Conservation (phyloP, 805 yeast genomes). For the Lachancea cidri region DNA sequence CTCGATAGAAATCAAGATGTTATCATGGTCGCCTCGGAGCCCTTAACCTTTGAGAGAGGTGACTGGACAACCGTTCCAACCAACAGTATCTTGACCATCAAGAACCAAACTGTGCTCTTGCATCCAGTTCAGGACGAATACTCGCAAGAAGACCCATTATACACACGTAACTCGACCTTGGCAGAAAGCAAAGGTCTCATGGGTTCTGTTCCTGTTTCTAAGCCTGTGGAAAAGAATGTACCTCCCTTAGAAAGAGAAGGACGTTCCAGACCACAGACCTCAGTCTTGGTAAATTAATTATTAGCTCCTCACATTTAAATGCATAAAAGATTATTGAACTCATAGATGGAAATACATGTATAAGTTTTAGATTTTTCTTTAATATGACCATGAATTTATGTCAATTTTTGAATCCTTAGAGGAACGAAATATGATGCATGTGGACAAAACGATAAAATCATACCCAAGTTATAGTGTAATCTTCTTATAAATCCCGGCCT, state of each 20-base stretch:
- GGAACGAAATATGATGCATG: too few species aligned
- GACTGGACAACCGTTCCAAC: slow-evolving; percentile 98
- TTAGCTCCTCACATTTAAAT: background rate
- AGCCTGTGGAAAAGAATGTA: slow-evolving; percentile 44
- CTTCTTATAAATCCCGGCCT: too few species aligned
- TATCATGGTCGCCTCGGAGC: slow-evolving; percentile 95
- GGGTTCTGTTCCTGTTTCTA: slow-evolving; percentile 80
- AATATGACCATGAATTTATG: too few species aligned
- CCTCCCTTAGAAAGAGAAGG: slow-evolving; percentile 83
- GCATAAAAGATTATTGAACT: too few species aligned
- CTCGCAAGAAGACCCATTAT: slow-evolving; percentile 65
- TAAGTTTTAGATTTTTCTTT: too few species aligned
- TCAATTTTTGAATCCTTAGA: too few species aligned
- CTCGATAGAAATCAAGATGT: slow-evolving; percentile 89
- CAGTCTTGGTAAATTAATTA: slow-evolving; percentile 6
- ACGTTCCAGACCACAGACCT: slow-evolving; percentile 36
- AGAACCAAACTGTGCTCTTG: slow-evolving; percentile 77
- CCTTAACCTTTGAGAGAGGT: slow-evolving; percentile 90
- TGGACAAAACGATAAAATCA: too few species aligned
- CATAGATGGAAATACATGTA: background rate
- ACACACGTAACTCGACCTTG: slow-evolving; percentile 66
- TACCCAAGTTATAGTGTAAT: too few species aligned
- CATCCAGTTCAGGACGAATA: slow-evolving; percentile 91
- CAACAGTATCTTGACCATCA: slow-evolving; percentile 76
- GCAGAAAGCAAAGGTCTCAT: slow-evolving; percentile 91